Percentiles rank a stretch among this genome's conserved stretches.
Evolutionary conservation across 2,329 filamentous ascomycete genomes (phyloP).

Genomic region (Clathrospora elynae): DNA sequence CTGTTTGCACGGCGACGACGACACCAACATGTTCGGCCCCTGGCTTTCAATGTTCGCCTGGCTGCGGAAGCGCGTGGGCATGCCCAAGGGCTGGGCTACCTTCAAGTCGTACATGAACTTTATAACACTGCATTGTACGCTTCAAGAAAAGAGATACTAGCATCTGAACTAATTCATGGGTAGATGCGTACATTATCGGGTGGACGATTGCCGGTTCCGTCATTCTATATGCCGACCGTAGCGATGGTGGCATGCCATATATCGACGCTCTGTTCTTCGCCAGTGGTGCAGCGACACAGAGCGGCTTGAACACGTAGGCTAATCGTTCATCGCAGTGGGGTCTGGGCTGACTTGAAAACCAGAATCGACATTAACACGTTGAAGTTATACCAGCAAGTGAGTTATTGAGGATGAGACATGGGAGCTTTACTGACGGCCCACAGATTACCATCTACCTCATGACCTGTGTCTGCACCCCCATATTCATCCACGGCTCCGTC

Average conservation of each 20-base stretch:
- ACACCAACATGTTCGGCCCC: constrained; percentile 38
- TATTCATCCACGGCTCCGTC: constrained; percentile 65
- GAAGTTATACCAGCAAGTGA: constrained; percentile 54
- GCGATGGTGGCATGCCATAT: constrained; percentile 68
- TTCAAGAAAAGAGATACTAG: not conserved
- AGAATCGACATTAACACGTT: constrained; percentile 57
- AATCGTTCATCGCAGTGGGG: not conserved
- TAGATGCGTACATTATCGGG: constrained; percentile 80
- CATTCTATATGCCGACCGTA: constrained; percentile 69
- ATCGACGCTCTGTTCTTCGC: constrained; percentile 89
- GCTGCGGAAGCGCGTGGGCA: constrained; percentile 33
- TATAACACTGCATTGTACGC: constrained; percentile 76
- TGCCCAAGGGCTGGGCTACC: too few relatives aligned
- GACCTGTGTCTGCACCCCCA: constrained; percentile 48
- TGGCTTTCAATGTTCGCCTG: constrained; percentile 39
- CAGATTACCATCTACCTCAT: constrained; percentile 52
- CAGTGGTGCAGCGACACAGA: constrained; percentile 86
- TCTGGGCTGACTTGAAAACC: constrained; percentile 20
- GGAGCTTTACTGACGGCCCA: not conserved
- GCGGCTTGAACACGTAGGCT: constrained; percentile 78
- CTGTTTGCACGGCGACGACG: constrained; percentile 2
- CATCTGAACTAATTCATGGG: constrained; percentile 13
- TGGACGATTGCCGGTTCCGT: constrained; percentile 76
- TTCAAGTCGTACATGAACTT: constrained; percentile 82
- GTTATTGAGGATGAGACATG: not conserved